Base-by-base conservation (phyloP, 2,329 filamentous ascomycete genomes). In the Fusarium virguliforme region DNA sequence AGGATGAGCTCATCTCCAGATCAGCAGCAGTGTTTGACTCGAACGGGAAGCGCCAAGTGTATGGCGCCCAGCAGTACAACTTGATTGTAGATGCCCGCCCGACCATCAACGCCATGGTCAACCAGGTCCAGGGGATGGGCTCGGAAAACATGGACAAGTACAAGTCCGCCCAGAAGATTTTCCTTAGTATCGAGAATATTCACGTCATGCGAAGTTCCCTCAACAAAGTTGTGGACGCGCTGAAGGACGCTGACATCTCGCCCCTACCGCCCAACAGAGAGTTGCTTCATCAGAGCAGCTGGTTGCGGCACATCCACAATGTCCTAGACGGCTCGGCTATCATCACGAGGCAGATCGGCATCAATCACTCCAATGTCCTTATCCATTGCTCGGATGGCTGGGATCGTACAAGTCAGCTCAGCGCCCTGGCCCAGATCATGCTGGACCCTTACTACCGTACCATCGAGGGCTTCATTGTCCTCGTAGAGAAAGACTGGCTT, bases 91-190 rank as follows among this genome's bases (percentile, higher is more conserved):
- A 99, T 83, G 96, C 96, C 48, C 90, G 96, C 50, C 96, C 96
- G 15, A 96, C 92, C 4, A 91, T 99, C 74, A 99, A 99, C 79
- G 96, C 96, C 22, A 90, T 95, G 73, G 94, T 94, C 7, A 98
- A 98, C 88, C 95, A 98, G 79, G 93, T 95, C 4, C 91, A 95
- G 70, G 96, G 96, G 7, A 90, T 95, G 79, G 96, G 96, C 3
- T 97, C 95, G 0, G 96, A 99, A 81, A 97, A 98, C 76, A 98
- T 98, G 93, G 94, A 97, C 71, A 92, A 97, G 81, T 99, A 99
- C 83, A 94, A 92, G 68, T 95, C 95, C 76, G 94, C 94, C 15
- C 92, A 91, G 65, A 97, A 98, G 81, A 92, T 92, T 32, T 99
- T 97, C 78, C 87, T 99, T 62, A 96, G 94, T 69, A 99, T 99